Percentiles rank a stretch among this genome's conserved stretches.
phyloP scores from a whole-genome alignment of 345 rosid genomes.

The Erucastrum elatum region DNA sequence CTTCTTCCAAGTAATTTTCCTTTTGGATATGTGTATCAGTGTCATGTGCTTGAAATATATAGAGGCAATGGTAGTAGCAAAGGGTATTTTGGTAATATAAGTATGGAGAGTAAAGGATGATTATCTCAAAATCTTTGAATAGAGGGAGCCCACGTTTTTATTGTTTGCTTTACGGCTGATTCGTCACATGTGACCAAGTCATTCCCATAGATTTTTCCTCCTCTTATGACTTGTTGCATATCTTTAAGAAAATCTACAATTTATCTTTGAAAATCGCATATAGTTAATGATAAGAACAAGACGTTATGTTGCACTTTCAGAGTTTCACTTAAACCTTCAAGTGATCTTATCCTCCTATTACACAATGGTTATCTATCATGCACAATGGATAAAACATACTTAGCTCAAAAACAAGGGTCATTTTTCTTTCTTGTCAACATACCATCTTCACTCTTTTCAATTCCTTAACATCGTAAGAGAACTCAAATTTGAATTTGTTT shows the following conservation, averaged over 20 bases:
- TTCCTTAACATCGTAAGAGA: no score
- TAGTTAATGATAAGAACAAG: neutral
- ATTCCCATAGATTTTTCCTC: constrained; percentile 9
- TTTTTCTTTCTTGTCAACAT: no score
- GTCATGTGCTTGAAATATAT: constrained; percentile 16
- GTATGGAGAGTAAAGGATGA: neutral
- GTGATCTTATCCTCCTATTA: constrained; percentile 3
- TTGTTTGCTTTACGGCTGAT: constrained; percentile 32
- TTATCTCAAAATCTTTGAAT: constrained; percentile 9
- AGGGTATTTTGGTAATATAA: constrained; percentile 18
- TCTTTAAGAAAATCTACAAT: neutral
- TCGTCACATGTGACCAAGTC: constrained; percentile 12
- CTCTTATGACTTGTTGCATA: constrained; percentile 11
- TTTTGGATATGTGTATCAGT: constrained; percentile 8
- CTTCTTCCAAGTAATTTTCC: neutral
- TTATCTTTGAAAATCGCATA: neutral
- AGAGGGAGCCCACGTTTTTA: constrained; percentile 35
- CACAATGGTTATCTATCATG: neutral
- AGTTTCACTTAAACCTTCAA: neutral
- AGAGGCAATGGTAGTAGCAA: neutral
- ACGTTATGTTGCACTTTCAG: neutral
- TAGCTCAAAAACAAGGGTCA: no score
- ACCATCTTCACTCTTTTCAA: no score
- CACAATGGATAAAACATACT: neutral
- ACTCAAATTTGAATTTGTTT: neutral